phyloP scores from a whole-genome alignment of 352 stramenopile species.

The Heterotrichella gracilis region DNA sequence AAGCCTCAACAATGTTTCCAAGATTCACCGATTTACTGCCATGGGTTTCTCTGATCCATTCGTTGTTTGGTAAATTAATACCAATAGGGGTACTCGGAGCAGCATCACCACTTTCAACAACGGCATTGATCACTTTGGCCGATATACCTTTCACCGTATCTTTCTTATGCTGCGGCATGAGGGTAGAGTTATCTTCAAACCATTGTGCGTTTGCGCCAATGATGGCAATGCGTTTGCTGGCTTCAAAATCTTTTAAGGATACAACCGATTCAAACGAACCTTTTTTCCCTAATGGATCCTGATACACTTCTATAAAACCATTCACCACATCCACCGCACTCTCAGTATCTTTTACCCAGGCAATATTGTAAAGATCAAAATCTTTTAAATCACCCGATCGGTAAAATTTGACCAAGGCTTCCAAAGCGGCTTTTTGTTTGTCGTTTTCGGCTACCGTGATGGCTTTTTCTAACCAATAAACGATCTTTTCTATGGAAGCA shows the following conservation, averaged over 20 bases:
- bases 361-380: neutral
- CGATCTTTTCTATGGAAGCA: neutral
- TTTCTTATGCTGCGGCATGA: neutral
- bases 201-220: neutral
- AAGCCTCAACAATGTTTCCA: neutral
- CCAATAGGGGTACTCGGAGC: neutral
- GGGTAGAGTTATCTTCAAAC: neutral
- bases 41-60: neutral
- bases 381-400: neutral
- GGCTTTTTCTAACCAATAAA: neutral
- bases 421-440: neutral
- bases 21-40: constrained; percentile 1
- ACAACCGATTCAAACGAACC: neutral
- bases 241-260: neutral
- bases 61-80: neutral
- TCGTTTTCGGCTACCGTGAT: neutral
- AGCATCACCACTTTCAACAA: neutral
- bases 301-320: constrained; percentile 6
- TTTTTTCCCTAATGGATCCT: neutral
- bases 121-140: neutral
- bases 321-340: constrained; percentile 1
- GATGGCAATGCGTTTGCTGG: neutral
- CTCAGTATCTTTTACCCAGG: neutral
- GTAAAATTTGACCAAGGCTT: neutral
- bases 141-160: neutral